phyloP scores from a whole-genome alignment of 2,329 filamentous ascomycete species.

The Aspergillus udagawae region DNA sequence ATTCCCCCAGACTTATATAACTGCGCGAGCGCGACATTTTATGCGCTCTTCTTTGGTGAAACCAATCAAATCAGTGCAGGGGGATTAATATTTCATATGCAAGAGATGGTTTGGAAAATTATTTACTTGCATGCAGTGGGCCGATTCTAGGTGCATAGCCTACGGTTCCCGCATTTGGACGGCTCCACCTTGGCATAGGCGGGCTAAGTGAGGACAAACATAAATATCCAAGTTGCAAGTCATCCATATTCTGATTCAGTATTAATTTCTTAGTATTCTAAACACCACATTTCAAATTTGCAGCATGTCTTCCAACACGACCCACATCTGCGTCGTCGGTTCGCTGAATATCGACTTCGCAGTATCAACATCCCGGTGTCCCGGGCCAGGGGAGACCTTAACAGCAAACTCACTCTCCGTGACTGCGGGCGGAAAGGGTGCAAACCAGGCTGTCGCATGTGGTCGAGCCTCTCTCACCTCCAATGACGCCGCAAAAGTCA shows the following conservation, averaged over 20 bases:
- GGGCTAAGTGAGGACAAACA: not conserved
- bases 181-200: not conserved
- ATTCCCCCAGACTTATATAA: too few relatives aligned
- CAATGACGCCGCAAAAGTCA: constrained; percentile 54
- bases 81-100: too few relatives aligned
- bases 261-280: too few relatives aligned
- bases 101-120: too few relatives aligned
- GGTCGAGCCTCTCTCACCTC: not conserved
- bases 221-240: not conserved
- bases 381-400: constrained; percentile 75
- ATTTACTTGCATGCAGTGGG: not conserved
- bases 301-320: not conserved
- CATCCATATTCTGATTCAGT: not conserved
- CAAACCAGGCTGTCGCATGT: not conserved
- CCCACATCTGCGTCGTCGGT: constrained; percentile 69
- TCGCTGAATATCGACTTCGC: constrained; percentile 89
- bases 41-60: too few relatives aligned
- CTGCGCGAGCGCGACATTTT: too few relatives aligned
- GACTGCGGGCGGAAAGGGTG: not conserved
- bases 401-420: constrained; percentile 65
- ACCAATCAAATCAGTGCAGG: too few relatives aligned
- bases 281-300: too few relatives aligned
- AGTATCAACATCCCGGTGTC: constrained; percentile 73
- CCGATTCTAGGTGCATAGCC: not conserved
- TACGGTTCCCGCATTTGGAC: not conserved